Evolutionary conservation across 2,329 filamentous ascomycete genomes (phyloP), one percentile per base, ranked within the genome.

Genomic region (Fusarium sp.): DNA sequence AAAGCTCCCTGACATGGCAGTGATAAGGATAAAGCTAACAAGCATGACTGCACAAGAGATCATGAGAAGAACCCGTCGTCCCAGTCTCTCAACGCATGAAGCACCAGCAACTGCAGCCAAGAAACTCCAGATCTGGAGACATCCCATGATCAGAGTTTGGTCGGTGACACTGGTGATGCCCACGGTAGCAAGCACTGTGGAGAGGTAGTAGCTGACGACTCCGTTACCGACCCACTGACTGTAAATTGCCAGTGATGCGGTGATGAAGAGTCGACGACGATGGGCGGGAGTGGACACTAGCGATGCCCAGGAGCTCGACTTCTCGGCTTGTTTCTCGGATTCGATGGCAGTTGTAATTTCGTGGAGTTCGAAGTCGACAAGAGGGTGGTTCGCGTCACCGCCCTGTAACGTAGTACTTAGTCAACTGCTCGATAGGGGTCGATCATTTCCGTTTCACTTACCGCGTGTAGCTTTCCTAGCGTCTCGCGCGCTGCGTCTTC

Each of bases 161-260:
- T 69, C 64, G 22, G 66, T 69, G n/a, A 69, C 64, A 4, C 64
- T 63, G 3, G 66, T 69, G 31, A 69, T 69, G 0, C 66, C 66
- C 4, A 69, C 66, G 5, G 66, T 69, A 4, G 31, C 51, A 4
- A 69, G 55, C 1, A 69, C 66, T 0, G 66, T 69, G 0, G 66
- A 24, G 7, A 69, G 64, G 5, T 69, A 69, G n/a, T 69, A 69
- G 48, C 66, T 69, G 17, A 69, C 66, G 7, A 69, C 66, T 20
- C 66, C 66, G 7, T 69, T 69, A 3, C 66, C 66, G 5, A 69
- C 55, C 66, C 66, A 69, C 20, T 69, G 66, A 13, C 66, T 63
- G 42, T 69, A 69, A 4, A 69, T 48, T 7, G 66, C 66, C 17
- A 69, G 18, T 6, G 66, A 63, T 5, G 39, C 48, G 0, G 66